These are phyloP conservation scores for Trichoderma lentiforme DNA, from an alignment of 2,329 filamentous ascomycete species.

Conservation along the genomic window DNA sequence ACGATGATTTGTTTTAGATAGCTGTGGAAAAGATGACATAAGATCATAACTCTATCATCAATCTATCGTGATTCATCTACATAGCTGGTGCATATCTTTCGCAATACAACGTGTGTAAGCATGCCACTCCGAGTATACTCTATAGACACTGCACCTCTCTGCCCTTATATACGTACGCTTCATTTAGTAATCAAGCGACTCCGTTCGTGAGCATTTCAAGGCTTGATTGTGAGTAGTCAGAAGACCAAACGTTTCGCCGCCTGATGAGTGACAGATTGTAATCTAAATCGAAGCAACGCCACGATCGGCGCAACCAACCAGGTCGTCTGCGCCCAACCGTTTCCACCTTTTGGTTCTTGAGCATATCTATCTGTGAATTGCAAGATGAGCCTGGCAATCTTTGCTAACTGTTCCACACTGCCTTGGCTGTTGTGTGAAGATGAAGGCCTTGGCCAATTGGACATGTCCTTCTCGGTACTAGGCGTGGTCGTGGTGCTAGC, in stretches of 20 bases:
- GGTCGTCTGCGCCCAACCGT: slow-evolving; percentile 2
- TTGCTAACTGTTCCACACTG: neutral
- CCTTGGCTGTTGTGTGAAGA: neutral
- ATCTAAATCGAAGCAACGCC: neutral
- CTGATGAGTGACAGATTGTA: neutral
- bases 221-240: neutral
- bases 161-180: neutral
- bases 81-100: neutral
- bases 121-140: neutral
- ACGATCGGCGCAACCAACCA: slow-evolving; percentile 1
- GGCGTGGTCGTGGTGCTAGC: neutral
- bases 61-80: neutral
- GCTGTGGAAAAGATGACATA: neutral
- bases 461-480: neutral
- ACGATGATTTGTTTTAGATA: neutral
- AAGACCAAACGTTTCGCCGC: neutral
- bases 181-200: rapidly evolving
- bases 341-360: neutral
- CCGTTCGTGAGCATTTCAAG: neutral
- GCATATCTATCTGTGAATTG: slow-evolving; percentile 11
- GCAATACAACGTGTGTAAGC: neutral
- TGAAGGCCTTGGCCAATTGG: neutral
- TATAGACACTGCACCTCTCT: neutral
- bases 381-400: slow-evolving; percentile 9
- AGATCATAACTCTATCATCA: neutral